Evolutionary conservation across 352 stramenopile genomes (phyloP).

Genomic region (Phytophthora uliginosa): DNA sequence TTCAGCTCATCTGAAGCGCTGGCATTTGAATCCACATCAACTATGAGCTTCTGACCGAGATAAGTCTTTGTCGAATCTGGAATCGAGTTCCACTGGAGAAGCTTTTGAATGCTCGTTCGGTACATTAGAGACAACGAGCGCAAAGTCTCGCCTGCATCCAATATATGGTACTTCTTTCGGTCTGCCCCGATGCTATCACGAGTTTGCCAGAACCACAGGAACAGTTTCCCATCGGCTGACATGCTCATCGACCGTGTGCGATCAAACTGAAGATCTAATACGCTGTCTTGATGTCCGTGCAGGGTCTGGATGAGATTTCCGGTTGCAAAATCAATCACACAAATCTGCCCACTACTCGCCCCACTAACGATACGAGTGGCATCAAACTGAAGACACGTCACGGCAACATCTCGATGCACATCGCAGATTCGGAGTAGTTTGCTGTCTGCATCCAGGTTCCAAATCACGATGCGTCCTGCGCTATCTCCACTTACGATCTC

Average conservation of each 20-base stretch:
- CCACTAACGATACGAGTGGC: slow-evolving; percentile 80
- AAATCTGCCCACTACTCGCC: slow-evolving; percentile 60
- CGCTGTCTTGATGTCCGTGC: slow-evolving; percentile 46
- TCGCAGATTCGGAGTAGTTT: slow-evolving; percentile 76
- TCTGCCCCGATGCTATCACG: slow-evolving; percentile 49
- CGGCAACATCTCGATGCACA: slow-evolving; percentile 51
- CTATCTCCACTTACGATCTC: slow-evolving; percentile 83
- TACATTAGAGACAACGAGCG: slow-evolving; percentile 83
- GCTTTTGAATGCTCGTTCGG: slow-evolving; percentile 72
- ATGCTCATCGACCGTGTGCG: slow-evolving; percentile 74
- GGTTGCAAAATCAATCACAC: slow-evolving; percentile 80
- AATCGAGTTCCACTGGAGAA: slow-evolving; percentile 80
- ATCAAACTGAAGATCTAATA: slow-evolving; percentile 84
- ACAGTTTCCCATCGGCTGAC: slow-evolving; percentile 63
- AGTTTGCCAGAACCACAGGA: slow-evolving; percentile 80
- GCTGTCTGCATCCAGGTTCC: slow-evolving; percentile 72
- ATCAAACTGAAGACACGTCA: slow-evolving; percentile 83
- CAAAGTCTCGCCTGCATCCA: slow-evolving; percentile 75
- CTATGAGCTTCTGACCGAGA: slow-evolving; percentile 80
- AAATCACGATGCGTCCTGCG: slow-evolving; percentile 69
- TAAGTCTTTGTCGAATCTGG: slow-evolving; percentile 79
- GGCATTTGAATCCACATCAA: slow-evolving; percentile 55
- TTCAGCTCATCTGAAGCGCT: slow-evolving; percentile 66
- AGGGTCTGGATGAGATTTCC: slow-evolving; percentile 78
- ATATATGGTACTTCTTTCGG: slow-evolving; percentile 79